These are phyloP conservation scores for Solidago caesia DNA, from an alignment of 129 eudicot genomes.

Conservation along the genomic window DNA sequence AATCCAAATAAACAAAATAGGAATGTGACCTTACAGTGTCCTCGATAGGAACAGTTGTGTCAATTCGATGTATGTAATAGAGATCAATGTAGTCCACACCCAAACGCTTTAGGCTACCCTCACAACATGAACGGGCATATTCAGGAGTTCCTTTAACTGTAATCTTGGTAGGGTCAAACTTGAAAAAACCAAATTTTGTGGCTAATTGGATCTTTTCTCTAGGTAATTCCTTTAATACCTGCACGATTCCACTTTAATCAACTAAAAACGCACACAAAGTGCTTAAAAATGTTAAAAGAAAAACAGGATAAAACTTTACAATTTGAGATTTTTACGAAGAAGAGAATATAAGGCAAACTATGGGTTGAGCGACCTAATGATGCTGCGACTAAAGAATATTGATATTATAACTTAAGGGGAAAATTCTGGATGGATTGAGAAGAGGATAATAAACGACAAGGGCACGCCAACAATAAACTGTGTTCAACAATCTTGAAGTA, in stretches of 20 bases:
- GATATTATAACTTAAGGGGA: too few relatives aligned
- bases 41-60: slow-evolving; percentile 58
- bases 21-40: slow-evolving; percentile 46
- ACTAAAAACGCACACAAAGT: neutral
- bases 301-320: neutral
- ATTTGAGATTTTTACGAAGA: neutral
- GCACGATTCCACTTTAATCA: slow-evolving; percentile 2
- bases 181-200: slow-evolving; percentile 58
- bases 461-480: neutral
- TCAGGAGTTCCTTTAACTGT: slow-evolving; percentile 47
- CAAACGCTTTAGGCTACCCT: slow-evolving; percentile 60
- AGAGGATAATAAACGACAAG: neutral
- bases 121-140: slow-evolving; percentile 58
- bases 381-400: neutral
- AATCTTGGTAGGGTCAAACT: slow-evolving; percentile 24
- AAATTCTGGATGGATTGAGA: neutral
- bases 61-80: slow-evolving; percentile 59
- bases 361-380: neutral
- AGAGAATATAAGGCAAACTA: neutral
- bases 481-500: neutral
- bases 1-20: neutral
- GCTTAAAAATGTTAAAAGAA: neutral
- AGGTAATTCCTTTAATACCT: slow-evolving; percentile 70
- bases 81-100: slow-evolving; percentile 64
- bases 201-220: slow-evolving; percentile 68